Evolutionary conservation across 2,329 filamentous ascomycete species (phyloP), one percentile per base, ranked within the genome.

Genomic region (Verticillium klebahnii): DNA sequence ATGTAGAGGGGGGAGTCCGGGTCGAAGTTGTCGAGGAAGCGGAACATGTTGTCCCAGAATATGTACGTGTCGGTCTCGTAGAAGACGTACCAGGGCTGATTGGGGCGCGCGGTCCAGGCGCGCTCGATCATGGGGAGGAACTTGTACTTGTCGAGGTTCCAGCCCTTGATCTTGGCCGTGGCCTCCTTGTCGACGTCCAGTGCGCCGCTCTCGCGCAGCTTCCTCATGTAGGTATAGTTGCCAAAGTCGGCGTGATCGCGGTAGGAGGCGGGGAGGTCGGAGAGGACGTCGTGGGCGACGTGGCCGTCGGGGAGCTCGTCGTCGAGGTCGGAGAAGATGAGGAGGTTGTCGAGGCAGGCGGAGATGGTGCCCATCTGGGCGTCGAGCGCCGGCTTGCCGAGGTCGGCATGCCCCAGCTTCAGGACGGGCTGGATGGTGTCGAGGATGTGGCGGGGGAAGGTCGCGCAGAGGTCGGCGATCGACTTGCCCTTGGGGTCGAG

Each of bases 121-220:
- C 78, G 72, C 62, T 84, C 80, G 5, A 85, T 73, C 77, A 84
- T 82, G 50, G 83, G 81, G 34, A 85, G 68, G 64, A 85, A 85
- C 69, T 85, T 85, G 76, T 80, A 85, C 68, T 82, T 82, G 70
- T 85, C 83, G 56, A 85, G 74, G 31, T 72, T 77, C 83, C 83
- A 85, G 2, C 82, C 82, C 50, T 70, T 73, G 64, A 73, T 73
- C 31, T 62, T 74, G 71, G 60, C 65, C 31, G 66, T 73, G 15
- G 67, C 68, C 63, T 71, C 69, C 60, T 64, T 71, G 60, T 69
- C 69, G 56, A 62, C 60, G 17, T 72, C 72, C 3, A 77, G 67
- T 14, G 72, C 73, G 36, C 73, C 73, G 11, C 73, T 74, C 4
- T 67, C 66, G 5, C 66, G 65, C 69, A 77, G 71, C 60, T 71